Evolutionary conservation across 1,139 yeast species (phyloP), one percentile per base, ranked within the genome.

Genomic region (Yamadazyma atlantica): DNA sequence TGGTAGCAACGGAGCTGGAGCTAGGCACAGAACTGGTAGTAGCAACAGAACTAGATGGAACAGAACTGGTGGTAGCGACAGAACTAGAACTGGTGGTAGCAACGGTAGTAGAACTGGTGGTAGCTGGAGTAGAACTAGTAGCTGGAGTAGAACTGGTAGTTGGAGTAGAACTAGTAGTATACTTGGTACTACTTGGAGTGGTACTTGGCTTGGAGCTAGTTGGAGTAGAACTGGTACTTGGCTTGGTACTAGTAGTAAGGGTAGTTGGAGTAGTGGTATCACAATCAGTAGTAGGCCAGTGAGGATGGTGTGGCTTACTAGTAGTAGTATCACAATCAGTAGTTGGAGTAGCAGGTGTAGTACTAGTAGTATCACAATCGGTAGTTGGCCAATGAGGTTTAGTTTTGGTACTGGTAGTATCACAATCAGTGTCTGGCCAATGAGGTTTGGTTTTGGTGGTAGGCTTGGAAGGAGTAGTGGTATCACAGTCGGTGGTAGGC

Each of bases 281-380:
- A 14, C 54, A 43, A 13, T 38, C 35, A 32, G 45, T 41, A 9
- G 41, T 23, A 21, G 37, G 28, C 15, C 38, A 36, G 24, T 26
- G 12, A n/a, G n/a, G n/a, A n/a, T n/a, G n/a, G n/a, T n/a, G n/a
- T 19, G 32, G 25, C 13, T 27, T 35, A 23, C 36, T 37, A n/a
- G 40, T 35, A n/a, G 41, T 54, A 40, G 58, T 48, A 42, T 60
- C 54, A 40, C 60, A 45, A 15, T 53, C 45, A 39, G 21, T 39
- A 36, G 37, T n/a, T 23, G 26, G 26, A 23, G 12, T 23, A 23
- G 29, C 11, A 4, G 17, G 29, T 12, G 31, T 34, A 23, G 33
- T 23, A n/a, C 16, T 29, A 13, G 48, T 44, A 12, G 45, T 23
- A 14, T 33, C 33, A 33, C 39, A 36, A 16, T 36, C 39, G 24